phyloP scores from a whole-genome alignment of 2,329 filamentous ascomycete genomes.

The Arachnopeziza araneosa region DNA sequence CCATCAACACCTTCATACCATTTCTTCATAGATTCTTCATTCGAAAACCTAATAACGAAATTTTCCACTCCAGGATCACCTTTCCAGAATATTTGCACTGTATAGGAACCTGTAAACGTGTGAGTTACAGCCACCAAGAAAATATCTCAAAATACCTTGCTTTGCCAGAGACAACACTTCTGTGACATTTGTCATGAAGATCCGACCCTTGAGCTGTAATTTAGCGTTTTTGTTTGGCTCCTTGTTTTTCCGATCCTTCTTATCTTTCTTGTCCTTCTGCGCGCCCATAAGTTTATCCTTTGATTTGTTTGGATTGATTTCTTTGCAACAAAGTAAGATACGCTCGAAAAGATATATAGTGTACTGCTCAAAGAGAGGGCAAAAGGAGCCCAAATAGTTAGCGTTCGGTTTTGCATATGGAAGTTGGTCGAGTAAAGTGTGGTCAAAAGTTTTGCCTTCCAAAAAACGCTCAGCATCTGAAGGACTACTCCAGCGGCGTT shows the following conservation, averaged over 20 bases:
- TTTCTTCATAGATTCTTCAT: slow-evolving; percentile 88
- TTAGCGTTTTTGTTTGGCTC: slow-evolving; percentile 63
- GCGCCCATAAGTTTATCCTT: slow-evolving; percentile 63
- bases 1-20: slow-evolving; percentile 77
- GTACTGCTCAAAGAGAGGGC: slow-evolving; percentile 53
- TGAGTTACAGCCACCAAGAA: slow-evolving; percentile 24
- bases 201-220: slow-evolving; percentile 90
- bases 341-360: slow-evolving; percentile 96
- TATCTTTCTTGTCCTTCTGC: slow-evolving; percentile 71
- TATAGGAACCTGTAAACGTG: slow-evolving; percentile 67
- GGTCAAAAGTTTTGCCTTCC: not conserved
- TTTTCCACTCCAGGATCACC: slow-evolving; percentile 93
- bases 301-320: slow-evolving; percentile 76
- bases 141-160: slow-evolving; percentile 58
- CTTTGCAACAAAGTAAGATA: slow-evolving; percentile 95
- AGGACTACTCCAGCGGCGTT: not conserved
- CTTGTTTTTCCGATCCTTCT: slow-evolving; percentile 65
- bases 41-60: slow-evolving; percentile 88
- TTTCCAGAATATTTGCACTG: slow-evolving; percentile 98
- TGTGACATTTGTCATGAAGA: slow-evolving; percentile 99
- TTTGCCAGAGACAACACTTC: slow-evolving; percentile 85
- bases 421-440: not conserved
- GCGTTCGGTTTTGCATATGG: slow-evolving; percentile 6
- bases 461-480: not conserved
- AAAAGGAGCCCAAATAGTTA: slow-evolving; percentile 21